These are phyloP conservation scores for Pyricularia sp. DNA, from an alignment of 2,329 filamentous ascomycete species.

Conservation along the genomic window DNA sequence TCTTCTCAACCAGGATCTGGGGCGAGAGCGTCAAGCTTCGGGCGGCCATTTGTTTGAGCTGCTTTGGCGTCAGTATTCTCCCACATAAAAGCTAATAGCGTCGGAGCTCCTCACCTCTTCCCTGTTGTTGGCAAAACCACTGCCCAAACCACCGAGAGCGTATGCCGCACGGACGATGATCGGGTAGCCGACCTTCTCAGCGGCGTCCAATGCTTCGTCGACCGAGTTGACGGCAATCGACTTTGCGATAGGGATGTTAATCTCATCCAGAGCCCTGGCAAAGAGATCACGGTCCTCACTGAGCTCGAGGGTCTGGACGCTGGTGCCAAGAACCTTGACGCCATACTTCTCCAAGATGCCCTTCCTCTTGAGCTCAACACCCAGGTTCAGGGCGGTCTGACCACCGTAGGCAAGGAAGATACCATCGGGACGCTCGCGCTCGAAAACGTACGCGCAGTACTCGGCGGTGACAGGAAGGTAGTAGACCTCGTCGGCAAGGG, in stretches of 20 bases:
- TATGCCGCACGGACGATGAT: conserved; percentile 97
- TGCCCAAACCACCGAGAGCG: conserved; percentile 88
- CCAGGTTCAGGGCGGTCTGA: conserved; percentile 91
- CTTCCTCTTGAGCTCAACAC: conserved; percentile 93
- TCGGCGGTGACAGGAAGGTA: conserved; percentile 95
- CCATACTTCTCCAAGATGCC: conserved; percentile 91
- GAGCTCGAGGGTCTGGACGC: conserved; percentile 84
- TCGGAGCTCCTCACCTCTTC: conserved; percentile 64
- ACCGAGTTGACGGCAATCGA: conserved; percentile 85
- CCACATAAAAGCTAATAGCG: neutral
- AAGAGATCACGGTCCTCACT: conserved; percentile 95
- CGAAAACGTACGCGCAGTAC: conserved; percentile 95
- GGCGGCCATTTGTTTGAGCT: conserved; percentile 56
- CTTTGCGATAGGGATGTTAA: conserved; percentile 93
- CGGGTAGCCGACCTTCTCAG: conserved; percentile 79
- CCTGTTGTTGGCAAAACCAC: conserved; percentile 86
- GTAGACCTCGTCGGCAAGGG: conserved; percentile 92
- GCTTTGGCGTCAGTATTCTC: neutral
- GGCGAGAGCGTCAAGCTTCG: conserved; percentile 86
- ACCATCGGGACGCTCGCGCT: conserved; percentile 88
- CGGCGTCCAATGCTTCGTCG: conserved; percentile 83
- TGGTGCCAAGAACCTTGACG: conserved; percentile 90
- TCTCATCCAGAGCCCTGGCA: conserved; percentile 88
- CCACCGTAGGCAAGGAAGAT: conserved; percentile 97
- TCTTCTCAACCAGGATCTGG: conserved; percentile 92